Conservation (phyloP, 169 alveolate species). For the Plasmodium sp. region DNA sequence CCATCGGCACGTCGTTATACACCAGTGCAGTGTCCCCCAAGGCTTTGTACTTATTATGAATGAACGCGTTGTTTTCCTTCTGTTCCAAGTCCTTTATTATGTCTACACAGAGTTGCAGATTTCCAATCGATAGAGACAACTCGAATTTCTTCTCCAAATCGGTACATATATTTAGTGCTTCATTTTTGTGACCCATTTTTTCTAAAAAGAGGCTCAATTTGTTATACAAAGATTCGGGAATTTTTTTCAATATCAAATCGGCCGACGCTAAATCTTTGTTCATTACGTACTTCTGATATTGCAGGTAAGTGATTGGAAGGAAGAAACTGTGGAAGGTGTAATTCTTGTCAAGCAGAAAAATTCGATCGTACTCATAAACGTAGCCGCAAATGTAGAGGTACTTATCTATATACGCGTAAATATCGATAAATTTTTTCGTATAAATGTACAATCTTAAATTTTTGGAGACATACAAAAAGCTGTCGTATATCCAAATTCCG, state of each 20-base stretch:
- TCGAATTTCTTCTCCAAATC: conserved; percentile 95
- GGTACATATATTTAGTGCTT: conserved; percentile 90
- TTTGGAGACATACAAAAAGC: conserved; percentile 84
- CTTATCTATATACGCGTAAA: conserved; percentile 85
- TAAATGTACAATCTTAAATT: conserved; percentile 85
- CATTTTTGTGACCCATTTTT: conserved; percentile 89
- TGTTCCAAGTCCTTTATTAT: conserved; percentile 82
- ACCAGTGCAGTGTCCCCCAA: conserved; percentile 86
- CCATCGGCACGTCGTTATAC: conserved; percentile 79
- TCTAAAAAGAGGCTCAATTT: conserved; percentile 94
- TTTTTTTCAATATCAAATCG: conserved; percentile 77
- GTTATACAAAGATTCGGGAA: conserved; percentile 87
- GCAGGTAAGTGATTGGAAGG: conserved; percentile 80
- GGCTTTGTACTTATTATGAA: conserved; percentile 84
- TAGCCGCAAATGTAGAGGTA: conserved; percentile 87
- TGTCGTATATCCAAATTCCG: conserved; percentile 89
- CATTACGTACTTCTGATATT: conserved; percentile 77
- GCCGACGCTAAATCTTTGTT: conserved; percentile 85
- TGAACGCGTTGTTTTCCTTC: conserved; percentile 75
- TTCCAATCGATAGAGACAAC: conserved; percentile 90
- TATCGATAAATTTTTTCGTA: conserved; percentile 85
- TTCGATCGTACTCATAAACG: conserved; percentile 82
- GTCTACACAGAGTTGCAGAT: conserved; percentile 86
- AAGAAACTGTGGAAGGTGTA: conserved; percentile 77
- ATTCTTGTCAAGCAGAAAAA: conserved; percentile 83